Percentiles rank a stretch among this genome's conserved stretches.
These are phyloP conservation scores for Amanita jacksonii DNA, from an alignment of 768 basidiomycete genomes.

Conservation along the genomic window DNA sequence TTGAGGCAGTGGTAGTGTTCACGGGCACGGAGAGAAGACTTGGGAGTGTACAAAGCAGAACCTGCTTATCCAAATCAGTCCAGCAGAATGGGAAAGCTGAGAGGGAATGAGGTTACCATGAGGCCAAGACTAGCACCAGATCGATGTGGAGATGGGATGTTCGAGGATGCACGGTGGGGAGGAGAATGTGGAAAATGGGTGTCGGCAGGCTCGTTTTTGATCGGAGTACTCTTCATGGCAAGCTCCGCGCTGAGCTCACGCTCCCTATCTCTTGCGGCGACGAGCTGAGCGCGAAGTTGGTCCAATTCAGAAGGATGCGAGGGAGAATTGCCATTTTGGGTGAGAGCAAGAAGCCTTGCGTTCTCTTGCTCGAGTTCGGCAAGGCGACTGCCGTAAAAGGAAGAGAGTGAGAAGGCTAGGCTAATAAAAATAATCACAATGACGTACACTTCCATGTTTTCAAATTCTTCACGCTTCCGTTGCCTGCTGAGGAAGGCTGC, in stretches of 20 bases:
- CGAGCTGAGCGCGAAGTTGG: constrained; percentile 54
- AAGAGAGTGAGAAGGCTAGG: too few species aligned
- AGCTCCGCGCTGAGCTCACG: constrained; percentile 56
- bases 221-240: constrained; percentile 28
- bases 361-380: constrained; percentile 81
- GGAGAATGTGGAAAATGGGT: constrained; percentile 36
- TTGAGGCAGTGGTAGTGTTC: constrained; percentile 43
- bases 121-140: constrained; percentile 59
- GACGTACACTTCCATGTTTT: constrained; percentile 82
- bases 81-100: not conserved
- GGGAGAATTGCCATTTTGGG: constrained; percentile 31
- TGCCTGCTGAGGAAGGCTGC: constrained; percentile 89
- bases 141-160: constrained; percentile 39
- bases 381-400: constrained; percentile 51
- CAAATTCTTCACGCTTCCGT: constrained; percentile 88
- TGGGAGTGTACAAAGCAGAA: constrained; percentile 70
- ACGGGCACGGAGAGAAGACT: constrained; percentile 61
- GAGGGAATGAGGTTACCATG: constrained; percentile 41
- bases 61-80: constrained; percentile 32
- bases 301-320: constrained; percentile 51
- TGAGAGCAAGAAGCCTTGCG: constrained; percentile 53
- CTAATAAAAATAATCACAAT: too few species aligned
- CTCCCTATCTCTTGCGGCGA: constrained; percentile 57
- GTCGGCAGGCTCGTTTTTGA: constrained; percentile 56
- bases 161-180: constrained; percentile 24